phyloP scores from a whole-genome alignment of 2,329 filamentous ascomycete species.

The Sarocladium strictum region DNA sequence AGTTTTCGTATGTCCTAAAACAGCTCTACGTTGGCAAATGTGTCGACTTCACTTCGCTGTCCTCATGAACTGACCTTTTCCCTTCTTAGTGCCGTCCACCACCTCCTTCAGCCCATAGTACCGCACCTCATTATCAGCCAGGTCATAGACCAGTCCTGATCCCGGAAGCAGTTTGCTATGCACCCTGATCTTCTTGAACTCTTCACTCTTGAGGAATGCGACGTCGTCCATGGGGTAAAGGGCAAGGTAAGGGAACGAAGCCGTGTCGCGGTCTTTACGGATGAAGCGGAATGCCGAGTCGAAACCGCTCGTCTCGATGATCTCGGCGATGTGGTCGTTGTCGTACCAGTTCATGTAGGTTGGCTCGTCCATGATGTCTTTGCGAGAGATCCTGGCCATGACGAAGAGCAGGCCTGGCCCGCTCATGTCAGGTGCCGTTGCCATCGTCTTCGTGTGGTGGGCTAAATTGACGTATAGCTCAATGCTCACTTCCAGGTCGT shows the following conservation, averaged over 20 bases:
- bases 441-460: neutral
- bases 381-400: constrained; percentile 19
- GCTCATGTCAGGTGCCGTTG: constrained; percentile 7
- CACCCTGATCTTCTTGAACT: constrained; percentile 27
- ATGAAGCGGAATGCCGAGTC: constrained; percentile 25
- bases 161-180: constrained; percentile 22
- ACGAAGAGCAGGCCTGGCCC: constrained; percentile 26
- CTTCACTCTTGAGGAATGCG: constrained; percentile 24
- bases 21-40: no score
- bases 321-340: constrained; percentile 31
- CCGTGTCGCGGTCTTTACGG: constrained; percentile 13
- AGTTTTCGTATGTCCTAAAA: constrained; percentile 6
- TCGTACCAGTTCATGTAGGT: constrained; percentile 32
- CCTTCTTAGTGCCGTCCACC: constrained; percentile 16
- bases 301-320: constrained; percentile 26
- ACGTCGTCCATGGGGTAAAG: constrained; percentile 30
- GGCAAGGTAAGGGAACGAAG: constrained; percentile 26
- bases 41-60: no score
- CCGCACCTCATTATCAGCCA: constrained; percentile 17
- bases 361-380: constrained; percentile 22
- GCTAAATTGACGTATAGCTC: no score
- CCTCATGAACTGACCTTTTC: constrained; percentile 13
- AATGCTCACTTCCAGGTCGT: no score
- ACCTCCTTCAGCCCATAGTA: constrained; percentile 18
- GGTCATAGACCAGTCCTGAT: constrained; percentile 16